Evolutionary conservation across 176 grass and related monocot species (phyloP), one percentile per base, ranked within the genome.

Genomic region (Zizania latifolia): DNA sequence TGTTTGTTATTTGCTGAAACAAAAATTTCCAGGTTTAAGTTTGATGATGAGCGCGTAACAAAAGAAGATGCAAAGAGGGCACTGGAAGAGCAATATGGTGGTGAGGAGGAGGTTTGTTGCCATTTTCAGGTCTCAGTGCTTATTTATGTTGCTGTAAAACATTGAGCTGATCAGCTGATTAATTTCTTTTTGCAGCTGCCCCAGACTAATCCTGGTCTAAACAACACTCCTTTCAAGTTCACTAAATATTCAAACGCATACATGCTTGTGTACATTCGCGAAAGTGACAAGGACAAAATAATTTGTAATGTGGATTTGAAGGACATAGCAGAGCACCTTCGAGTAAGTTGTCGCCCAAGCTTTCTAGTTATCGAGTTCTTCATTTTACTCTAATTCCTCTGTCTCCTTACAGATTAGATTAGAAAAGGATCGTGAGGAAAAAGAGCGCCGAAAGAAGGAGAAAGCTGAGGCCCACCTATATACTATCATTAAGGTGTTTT

Each of bases 181-280:
- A 32, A 53, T 75, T 79, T 39, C 21, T 31, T 77, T 65, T 76
- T 82, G 53, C 87, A 99, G 96, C 86, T 99, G 82, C 92, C 92
- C 19, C 96, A 92, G 76, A 88, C 82, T 70, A 99, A 99, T 95
- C 96, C 96, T 65, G 96, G 89, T 41, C 90, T 99, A 72, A 99
- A 99, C 58, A 99, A 89, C 63, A 84, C 85, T 62, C 96, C 96
- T n/a, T 95, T 99, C 70, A 99, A 99, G 82, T 99, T 99, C 58
- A 99, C 96, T 33, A 99, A 99, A 70, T 95, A 99, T 76, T 99
- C 92, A 34, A 99, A 99, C 48, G 95, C 95, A 31, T 99, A 99
- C 76, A 99, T 99, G 95, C 91, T 99, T 79, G 95, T 99, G n/a
- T 99, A 99, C 81, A 94, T 99, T 84, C 91, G 95, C 71, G 91